Evolutionary conservation across 177 flowering plant species (phyloP).

Genomic region (Vitis hybrid): DNA sequence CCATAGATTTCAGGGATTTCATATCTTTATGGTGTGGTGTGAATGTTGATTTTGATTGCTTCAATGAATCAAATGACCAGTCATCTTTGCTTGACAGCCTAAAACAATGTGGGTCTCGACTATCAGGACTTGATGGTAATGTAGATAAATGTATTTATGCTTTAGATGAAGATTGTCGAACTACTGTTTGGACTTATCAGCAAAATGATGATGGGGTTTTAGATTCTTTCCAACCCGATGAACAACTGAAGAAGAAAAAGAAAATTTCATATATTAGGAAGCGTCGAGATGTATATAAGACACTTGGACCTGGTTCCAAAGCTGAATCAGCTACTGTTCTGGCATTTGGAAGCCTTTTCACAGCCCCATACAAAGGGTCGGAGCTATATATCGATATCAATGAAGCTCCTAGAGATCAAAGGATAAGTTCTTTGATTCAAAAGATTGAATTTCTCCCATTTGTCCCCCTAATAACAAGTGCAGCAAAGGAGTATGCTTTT

Average conservation of each 20-base stretch:
- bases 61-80: constrained; percentile 16
- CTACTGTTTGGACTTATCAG: constrained; percentile 86
- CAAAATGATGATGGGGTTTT: constrained; percentile 43
- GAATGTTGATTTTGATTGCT: constrained; percentile 39
- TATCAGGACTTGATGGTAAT: constrained; percentile 58
- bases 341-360: constrained; percentile 90
- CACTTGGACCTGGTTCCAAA: constrained; percentile 75
- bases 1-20: constrained; percentile 73
- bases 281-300: constrained; percentile 62
- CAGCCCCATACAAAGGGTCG: constrained; percentile 76
- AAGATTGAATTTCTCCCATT: constrained; percentile 73
- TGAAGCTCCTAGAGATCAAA: constrained; percentile 49
- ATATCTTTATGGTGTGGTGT: constrained; percentile 61
- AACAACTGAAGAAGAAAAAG: constrained; percentile 66
- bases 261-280: constrained; percentile 62
- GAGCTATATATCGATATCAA: constrained; percentile 79
- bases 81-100: constrained; percentile 41
- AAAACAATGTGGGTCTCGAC: constrained; percentile 65
- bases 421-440: constrained; percentile 53
- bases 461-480: constrained; percentile 61
- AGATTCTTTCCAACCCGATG: constrained; percentile 88
- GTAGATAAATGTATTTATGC: constrained; percentile 63
- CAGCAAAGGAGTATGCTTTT: constrained; percentile 60
- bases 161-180: constrained; percentile 79
- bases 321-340: constrained; percentile 63